Conservation (phyloP, 352 stramenopile species). For the Halophytophthora batemanensis region DNA sequence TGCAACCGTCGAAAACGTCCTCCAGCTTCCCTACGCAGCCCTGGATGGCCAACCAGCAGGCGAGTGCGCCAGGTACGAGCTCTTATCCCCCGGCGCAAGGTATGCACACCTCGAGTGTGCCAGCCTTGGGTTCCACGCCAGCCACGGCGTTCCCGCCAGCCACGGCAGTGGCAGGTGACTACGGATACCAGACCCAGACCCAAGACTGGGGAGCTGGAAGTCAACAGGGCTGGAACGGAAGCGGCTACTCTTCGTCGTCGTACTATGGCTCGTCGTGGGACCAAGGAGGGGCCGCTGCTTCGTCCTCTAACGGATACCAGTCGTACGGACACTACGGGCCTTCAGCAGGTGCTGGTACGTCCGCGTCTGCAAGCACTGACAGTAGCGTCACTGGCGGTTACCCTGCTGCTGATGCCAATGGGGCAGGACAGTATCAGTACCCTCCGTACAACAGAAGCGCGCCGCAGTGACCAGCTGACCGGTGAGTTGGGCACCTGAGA, state of each 20-base stretch:
- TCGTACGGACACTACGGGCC: conserved; percentile 35
- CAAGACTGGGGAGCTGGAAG: conserved; percentile 24
- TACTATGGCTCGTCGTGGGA: conserved; percentile 50
- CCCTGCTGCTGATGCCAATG: conserved; percentile 21
- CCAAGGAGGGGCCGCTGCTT: conserved; percentile 16
- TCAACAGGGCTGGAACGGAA: conserved; percentile 35
- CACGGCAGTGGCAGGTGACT: conserved; percentile 27
- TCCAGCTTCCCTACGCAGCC: conserved; percentile 37
- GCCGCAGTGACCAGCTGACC: conserved; percentile 29
- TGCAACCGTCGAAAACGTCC: conserved; percentile 56
- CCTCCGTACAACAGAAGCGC: conserved; percentile 31
- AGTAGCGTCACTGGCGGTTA: background rate
- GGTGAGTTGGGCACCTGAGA: conserved; percentile 11
- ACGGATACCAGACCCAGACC: conserved; percentile 34
- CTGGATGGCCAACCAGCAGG: conserved; percentile 63
- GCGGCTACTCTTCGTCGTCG: conserved; percentile 29
- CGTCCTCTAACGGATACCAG: conserved; percentile 26
- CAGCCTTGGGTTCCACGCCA: conserved; percentile 36
- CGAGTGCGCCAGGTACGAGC: conserved; percentile 29
- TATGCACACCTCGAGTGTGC: conserved; percentile 16
- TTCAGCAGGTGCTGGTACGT: conserved; percentile 9
- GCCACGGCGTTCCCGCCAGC: conserved; percentile 52
- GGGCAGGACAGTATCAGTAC: conserved; percentile 43
- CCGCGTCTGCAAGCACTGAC: background rate
- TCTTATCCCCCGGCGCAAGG: conserved; percentile 8